Conservation (phyloP, 2,329 filamentous ascomycete genomes). For the Colletotrichum cuscutae region DNA sequence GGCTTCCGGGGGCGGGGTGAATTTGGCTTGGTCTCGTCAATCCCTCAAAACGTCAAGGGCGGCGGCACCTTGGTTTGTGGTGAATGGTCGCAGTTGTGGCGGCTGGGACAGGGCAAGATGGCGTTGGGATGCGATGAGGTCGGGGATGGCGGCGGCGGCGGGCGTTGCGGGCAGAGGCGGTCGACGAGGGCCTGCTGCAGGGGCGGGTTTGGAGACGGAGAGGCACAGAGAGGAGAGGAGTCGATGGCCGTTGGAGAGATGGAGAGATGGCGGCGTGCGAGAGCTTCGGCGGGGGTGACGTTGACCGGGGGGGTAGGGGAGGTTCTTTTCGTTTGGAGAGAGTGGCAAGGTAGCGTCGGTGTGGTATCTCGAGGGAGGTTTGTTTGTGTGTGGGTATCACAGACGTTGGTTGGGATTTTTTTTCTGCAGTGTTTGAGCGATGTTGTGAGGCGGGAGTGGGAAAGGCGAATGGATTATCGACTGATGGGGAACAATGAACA, state of each 20-base stretch:
- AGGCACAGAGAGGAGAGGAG: neutral
- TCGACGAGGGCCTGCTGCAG: slow-evolving; percentile 31
- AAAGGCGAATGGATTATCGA: slow-evolving; percentile 33
- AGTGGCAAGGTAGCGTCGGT: neutral
- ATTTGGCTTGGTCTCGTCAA: slow-evolving; percentile 16
- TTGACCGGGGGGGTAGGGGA: too few species aligned
- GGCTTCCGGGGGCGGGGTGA: slow-evolving; percentile 20
- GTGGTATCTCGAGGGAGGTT: slow-evolving; percentile 21
- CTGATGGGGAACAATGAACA: slow-evolving; percentile 35
- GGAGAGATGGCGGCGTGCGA: neutral
- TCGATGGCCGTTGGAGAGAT: slow-evolving; percentile 15
- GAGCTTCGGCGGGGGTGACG: slow-evolving; percentile 12
- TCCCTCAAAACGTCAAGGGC: slow-evolving; percentile 32
- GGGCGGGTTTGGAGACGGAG: slow-evolving; percentile 10
- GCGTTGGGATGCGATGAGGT: slow-evolving; percentile 25
- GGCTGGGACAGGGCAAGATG: slow-evolving; percentile 29
- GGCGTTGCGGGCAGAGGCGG: slow-evolving; percentile 13
- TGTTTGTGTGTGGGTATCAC: slow-evolving; percentile 21
- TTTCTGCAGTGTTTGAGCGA: neutral
- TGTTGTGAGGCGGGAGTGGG: slow-evolving; percentile 26
- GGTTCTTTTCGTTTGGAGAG: neutral
- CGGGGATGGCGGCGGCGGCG: slow-evolving; percentile 28
- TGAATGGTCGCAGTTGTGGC: slow-evolving; percentile 32
- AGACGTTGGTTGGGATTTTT: slow-evolving; percentile 9
- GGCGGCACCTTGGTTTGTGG: slow-evolving; percentile 30